Evolutionary conservation across 148 eudicot species (phyloP).

Genomic region (Camellia japonica): DNA sequence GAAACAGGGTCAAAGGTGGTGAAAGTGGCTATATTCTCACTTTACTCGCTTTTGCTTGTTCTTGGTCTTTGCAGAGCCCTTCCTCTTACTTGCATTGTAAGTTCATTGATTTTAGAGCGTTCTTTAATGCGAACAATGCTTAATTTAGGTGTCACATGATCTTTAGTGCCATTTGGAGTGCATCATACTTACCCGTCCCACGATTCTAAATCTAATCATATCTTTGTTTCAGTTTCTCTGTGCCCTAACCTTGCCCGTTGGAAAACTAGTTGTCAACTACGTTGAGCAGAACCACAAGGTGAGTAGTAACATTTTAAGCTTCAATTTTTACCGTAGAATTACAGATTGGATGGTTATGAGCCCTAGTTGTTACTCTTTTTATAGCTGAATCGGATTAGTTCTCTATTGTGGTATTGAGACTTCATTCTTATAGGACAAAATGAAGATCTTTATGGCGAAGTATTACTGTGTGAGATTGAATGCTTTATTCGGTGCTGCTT

Average conservation of each 20-base stretch:
- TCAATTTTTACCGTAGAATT: neutral
- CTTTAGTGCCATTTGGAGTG: neutral
- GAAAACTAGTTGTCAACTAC: conserved; percentile 20
- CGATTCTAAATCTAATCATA: neutral
- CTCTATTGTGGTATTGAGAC: neutral
- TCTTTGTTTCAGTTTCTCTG: too few species aligned
- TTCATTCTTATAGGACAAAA: conserved; percentile 47
- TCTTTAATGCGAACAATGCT: neutral
- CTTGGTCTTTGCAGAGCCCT: conserved; percentile 56
- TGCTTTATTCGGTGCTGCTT: conserved; percentile 50
- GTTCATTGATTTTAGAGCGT: conserved; percentile 11
- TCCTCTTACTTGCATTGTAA: conserved; percentile 71
- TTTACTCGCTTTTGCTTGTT: conserved; percentile 47
- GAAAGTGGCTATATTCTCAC: conserved; percentile 42
- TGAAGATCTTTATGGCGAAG: conserved; percentile 73
- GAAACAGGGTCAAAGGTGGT: conserved; percentile 60
- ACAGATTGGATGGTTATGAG: neutral
- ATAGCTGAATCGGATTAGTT: neutral
- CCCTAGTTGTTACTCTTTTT: neutral
- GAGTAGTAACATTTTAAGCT: neutral
- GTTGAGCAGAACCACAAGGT: neutral
- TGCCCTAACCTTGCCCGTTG: too few species aligned
- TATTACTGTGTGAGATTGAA: conserved; percentile 76
- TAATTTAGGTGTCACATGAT: neutral
- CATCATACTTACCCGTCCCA: neutral